phyloP scores from a whole-genome alignment of 345 rosid species.

The Geranium brycei region DNA sequence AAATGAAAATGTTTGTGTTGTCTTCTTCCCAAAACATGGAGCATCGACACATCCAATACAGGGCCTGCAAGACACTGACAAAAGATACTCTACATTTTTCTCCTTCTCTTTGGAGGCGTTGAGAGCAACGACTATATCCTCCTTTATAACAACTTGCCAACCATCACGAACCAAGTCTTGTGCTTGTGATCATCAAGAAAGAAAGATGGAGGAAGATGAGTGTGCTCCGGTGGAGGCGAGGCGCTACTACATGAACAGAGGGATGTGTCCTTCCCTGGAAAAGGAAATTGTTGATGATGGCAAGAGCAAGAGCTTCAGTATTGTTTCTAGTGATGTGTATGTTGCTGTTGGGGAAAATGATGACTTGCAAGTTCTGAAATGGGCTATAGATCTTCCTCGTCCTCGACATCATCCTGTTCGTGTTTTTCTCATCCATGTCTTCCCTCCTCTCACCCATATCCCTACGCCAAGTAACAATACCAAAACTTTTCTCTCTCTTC shows the following conservation, averaged over 20 bases:
- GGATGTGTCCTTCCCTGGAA: slow-evolving; percentile 31
- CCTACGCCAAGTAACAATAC: slow-evolving; percentile 35
- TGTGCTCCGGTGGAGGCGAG: slow-evolving; percentile 8
- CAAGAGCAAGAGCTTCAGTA: slow-evolving; percentile 12
- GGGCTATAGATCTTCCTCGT: slow-evolving; percentile 43
- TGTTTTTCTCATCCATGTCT: slow-evolving; percentile 48
- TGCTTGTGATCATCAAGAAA: neutral
- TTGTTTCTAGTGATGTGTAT: slow-evolving; percentile 26
- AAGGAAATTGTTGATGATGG: slow-evolving; percentile 35
- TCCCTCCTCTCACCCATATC: slow-evolving; percentile 36
- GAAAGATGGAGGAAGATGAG: slow-evolving; percentile 8
- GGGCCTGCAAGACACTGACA: slow-evolving; percentile 22
- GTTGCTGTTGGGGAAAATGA: slow-evolving; percentile 48
- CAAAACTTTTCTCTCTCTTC: neutral
- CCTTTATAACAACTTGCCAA: slow-evolving; percentile 27
- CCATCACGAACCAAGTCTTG: slow-evolving; percentile 24
- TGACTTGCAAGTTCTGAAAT: slow-evolving; percentile 39
- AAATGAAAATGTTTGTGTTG: neutral
- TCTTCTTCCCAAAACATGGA: neutral
- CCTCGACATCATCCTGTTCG: slow-evolving; percentile 18
- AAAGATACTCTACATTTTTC: slow-evolving; percentile 19
- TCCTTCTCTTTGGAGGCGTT: neutral
- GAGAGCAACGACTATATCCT: slow-evolving; percentile 1
- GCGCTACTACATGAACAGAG: slow-evolving; percentile 10
- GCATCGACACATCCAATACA: slow-evolving; percentile 11